A percentile compares a stretch with the other conserved stretches of the same genome.
Conservation (phyloP, 768 basidiomycete genomes). For the Russula brevipes region DNA sequence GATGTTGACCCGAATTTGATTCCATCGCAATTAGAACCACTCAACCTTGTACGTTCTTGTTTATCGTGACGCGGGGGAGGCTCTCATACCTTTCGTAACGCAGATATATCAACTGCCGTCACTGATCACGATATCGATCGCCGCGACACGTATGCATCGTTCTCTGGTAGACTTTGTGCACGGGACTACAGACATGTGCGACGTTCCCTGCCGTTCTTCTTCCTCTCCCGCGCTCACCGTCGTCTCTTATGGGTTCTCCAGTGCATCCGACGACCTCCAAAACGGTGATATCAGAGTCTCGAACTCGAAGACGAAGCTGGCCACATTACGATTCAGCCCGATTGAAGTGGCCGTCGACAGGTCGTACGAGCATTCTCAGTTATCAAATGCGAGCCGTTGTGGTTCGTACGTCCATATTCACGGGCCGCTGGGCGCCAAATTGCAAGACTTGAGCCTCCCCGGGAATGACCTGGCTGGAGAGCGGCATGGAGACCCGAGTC, state of each 20-base stretch:
- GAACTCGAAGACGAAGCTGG: too few species aligned
- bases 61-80: neutral
- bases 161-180: neutral
- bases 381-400: neutral
- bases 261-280: too few species aligned
- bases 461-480: too few species aligned
- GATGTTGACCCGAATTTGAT: neutral
- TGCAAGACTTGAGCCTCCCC: too few species aligned
- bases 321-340: too few species aligned
- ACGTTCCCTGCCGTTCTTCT: neutral
- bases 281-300: too few species aligned
- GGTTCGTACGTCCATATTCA: neutral
- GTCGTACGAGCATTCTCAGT: neutral
- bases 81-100: neutral
- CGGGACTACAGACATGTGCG: neutral
- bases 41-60: neutral
- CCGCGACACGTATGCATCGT: constrained; percentile 16
- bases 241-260: too few species aligned
- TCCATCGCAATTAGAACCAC: neutral
- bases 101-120: constrained; percentile 2
- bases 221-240: neutral
- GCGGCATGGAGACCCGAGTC: too few species aligned
- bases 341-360: neutral
- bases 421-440: neutral
- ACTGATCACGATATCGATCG: neutral